phyloP scores from a whole-genome alignment of 1,284 basidiomycete genomes.

The Trichosporon inkin region DNA sequence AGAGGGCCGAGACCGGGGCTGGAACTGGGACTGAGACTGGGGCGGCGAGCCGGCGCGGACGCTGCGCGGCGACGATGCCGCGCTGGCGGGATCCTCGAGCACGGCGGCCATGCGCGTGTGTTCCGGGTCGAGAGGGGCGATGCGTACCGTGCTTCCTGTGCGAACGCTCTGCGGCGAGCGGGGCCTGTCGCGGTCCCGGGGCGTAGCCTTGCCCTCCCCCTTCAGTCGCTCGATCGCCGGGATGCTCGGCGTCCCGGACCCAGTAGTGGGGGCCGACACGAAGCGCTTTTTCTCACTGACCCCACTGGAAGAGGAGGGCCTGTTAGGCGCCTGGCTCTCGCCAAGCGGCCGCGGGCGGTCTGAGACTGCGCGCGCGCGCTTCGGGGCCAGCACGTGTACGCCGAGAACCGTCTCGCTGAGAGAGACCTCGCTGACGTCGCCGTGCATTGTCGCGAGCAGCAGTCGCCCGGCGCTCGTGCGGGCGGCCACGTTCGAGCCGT shows the following conservation, averaged over 20 bases:
- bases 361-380: neutral
- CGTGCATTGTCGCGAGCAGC: constrained; percentile 20
- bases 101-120: neutral
- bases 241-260: neutral
- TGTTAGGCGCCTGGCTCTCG: constrained; percentile 19
- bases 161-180: neutral
- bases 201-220: neutral
- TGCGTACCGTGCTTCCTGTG: constrained; percentile 12
- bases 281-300: neutral
- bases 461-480: constrained; percentile 18
- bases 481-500: constrained; percentile 22
- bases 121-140: constrained; percentile 9
- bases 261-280: neutral
- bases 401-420: constrained; percentile 18
- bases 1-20: neutral
- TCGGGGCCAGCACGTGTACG: constrained; percentile 14
- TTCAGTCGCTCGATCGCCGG: neutral
- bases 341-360: neutral
- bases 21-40: neutral
- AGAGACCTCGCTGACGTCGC: constrained; percentile 4
- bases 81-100: neutral
- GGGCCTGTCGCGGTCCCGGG: neutral
- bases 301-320: too few species aligned
- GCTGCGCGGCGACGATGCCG: neutral
- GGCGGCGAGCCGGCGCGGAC: neutral